Conservation (phyloP, 768 basidiomycete genomes). For the Amanita subjunquillea region DNA sequence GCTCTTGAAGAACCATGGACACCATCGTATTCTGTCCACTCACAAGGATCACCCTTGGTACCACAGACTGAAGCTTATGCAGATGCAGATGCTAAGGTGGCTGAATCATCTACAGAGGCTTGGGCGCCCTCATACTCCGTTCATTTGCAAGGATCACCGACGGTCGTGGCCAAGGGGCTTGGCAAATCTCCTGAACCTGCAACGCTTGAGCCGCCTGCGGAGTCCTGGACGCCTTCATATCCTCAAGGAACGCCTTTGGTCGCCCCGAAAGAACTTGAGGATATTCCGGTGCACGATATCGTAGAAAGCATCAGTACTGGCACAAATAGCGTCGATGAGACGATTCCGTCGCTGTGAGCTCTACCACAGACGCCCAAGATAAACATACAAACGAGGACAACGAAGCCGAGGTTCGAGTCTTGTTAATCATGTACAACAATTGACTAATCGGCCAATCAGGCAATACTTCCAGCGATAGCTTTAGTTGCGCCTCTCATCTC, state of each 20-base stretch:
- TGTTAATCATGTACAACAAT: not conserved
- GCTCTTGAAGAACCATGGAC: constrained; percentile 10
- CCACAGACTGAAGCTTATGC: not conserved
- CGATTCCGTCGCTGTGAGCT: not conserved
- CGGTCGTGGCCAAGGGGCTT: constrained; percentile 8
- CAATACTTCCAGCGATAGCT: not conserved
- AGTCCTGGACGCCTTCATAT: constrained; percentile 16
- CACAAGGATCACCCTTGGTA: constrained; percentile 9
- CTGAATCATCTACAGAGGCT: constrained; percentile 4
- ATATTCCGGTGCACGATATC: not conserved
- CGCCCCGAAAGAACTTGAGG: constrained; percentile 2
- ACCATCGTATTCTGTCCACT: constrained; percentile 15
- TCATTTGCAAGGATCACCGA: constrained; percentile 10
- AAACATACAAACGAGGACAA: not conserved
- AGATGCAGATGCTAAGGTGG: not conserved
- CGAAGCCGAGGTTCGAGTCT: not conserved
- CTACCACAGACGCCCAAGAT: not conserved
- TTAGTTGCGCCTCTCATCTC: not conserved
- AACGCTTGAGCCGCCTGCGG: not conserved
- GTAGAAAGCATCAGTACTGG: not conserved
- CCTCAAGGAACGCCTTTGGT: constrained; percentile 11
- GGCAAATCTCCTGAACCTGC: not conserved
- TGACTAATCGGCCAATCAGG: not conserved
- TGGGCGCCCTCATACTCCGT: constrained; percentile 17
- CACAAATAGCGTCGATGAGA: too few species aligned